Base-by-base conservation (phyloP, 192 early-diverging fungal genomes). In the Entrophospora sp. region DNA sequence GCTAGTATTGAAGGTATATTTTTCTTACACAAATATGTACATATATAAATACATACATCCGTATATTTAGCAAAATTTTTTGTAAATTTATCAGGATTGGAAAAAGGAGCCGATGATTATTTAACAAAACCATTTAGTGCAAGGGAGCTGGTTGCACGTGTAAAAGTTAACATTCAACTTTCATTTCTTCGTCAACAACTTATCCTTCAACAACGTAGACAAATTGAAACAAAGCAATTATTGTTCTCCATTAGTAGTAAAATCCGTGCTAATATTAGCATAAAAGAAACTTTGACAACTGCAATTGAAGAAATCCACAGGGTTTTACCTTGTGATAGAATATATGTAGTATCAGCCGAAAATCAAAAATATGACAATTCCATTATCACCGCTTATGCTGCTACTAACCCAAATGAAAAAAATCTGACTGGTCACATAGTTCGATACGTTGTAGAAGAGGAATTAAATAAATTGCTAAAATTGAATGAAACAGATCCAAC, bases 31-130 rank as follows among this genome's bases (percentile, higher is more conserved):
- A n/a, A n/a, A n/a, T n/a, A n/a, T n/a, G 14, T 9, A 40, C 14
- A 40, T 14, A 6, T 40, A 40, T 40, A 40, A 40, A 40, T 9
- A 9, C 6, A n/a, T n/a, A n/a, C n/a, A n/a, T n/a, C n/a, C n/a
- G n/a, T 51, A 27, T 51, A 24, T 8, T 51, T 49, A 3, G 16
- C 1, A 5, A 18, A 4, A 25, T 53, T 38, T 52, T 1, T 52
- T 20, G 1, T 52, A 12, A 52, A 52, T 3, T 10, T 27, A n/a
- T n/a, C 31, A 63, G 61, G 81, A 0, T 37, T 86, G 20, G 69
- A 77, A 28, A 66, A 70, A 2, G 84, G 84, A n/a, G 84, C 84
- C 0, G 84, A 86, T 66, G 84, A 86, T 24, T 84, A 79, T 67
- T 60, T 86, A 10, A 77, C 72, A 22, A 79, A 78, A 42, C 75